Base-by-base conservation (phyloP, 139 green algal species). In the Coelastrella sp. region DNA sequence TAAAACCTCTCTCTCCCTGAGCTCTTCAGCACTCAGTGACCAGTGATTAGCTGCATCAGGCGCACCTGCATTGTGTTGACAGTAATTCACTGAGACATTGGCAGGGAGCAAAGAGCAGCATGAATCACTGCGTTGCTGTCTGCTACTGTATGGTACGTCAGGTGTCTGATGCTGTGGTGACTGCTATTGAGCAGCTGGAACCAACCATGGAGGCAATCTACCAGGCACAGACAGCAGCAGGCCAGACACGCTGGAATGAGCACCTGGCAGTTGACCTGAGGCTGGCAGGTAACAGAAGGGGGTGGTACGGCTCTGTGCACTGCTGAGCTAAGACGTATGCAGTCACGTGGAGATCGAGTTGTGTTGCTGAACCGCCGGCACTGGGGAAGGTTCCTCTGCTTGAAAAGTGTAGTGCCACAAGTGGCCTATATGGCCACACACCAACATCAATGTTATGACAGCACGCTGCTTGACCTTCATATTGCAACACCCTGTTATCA, bases 101-200 rank as follows among this genome's bases (percentile, higher is more conserved):
- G 35, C 35, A 49, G 35, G 35, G 35, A 49, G 35, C 35, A 49
- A 49, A 49, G 35, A 49, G 35, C 35, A 49, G 1, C 19, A 76
- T 76, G 68, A 8, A 11, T 80, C 58, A n/a, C 74, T 80, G 20
- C 20, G 1, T 59, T 57, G 8, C 6, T 72, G 58, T 20, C 79
- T 85, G 79, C 8, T 85, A 58, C 8, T 82, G 75, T 82, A 14
- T 82, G 25, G 22, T n/a, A 68, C 1, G 22, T 65, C 81, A 92
- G 78, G 89, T 92, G 74, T 86, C 89, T 85, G 27, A 83, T 20
- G 82, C 91, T 81, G 91, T 97, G 6, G 83, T 94, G 7, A 25
- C 74, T 7, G 90, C 87, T 7, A 85, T 96, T 20, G 91, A 96
- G 81, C 91, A 88, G 17, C 90, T 98, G 84, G 96, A 98, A 89